These are phyloP conservation scores for Candida ulmi DNA, from an alignment of 805 yeast species.

Conservation along the genomic window DNA sequence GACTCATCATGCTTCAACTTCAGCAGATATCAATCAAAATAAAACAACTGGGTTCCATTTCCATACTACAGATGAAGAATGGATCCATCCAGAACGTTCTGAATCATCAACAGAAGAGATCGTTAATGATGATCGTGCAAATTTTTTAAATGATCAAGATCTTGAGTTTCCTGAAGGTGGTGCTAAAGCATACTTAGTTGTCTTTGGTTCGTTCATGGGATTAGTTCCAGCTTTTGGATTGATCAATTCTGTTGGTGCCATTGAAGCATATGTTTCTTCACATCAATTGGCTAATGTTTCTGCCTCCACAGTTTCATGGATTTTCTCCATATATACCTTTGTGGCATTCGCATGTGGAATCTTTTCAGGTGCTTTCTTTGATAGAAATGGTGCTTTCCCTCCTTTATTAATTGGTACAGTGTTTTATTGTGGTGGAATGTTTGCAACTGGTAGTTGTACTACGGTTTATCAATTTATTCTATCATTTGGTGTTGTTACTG, in stretches of 20 bases:
- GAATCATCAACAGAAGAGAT: too few species aligned
- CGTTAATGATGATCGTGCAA: background rate
- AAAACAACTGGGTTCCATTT: background rate
- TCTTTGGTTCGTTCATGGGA: constrained; percentile 58
- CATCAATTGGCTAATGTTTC: constrained; percentile 47
- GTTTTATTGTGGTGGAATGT: constrained; percentile 44
- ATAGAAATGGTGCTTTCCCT: constrained; percentile 47
- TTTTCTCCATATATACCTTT: constrained; percentile 55
- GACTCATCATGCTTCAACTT: background rate
- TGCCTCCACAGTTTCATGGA: constrained; percentile 56
- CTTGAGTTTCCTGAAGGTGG: constrained; percentile 52
- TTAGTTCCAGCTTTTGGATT: constrained; percentile 54
- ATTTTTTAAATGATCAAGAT: constrained; percentile 6
- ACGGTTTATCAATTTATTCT: constrained; percentile 56
- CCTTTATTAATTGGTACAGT: constrained; percentile 41
- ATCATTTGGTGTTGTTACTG: constrained; percentile 50
- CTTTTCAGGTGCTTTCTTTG: constrained; percentile 56
- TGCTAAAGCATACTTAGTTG: constrained; percentile 46
- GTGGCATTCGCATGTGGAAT: constrained; percentile 48
- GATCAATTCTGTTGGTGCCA: constrained; percentile 58
- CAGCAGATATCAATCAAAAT: too few species aligned
- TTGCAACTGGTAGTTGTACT: constrained; percentile 52
- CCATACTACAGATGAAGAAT: too few species aligned
- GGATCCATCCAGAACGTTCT: too few species aligned
- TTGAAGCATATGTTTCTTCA: constrained; percentile 52